phyloP scores from a whole-genome alignment of 495 filamentous ascomycete species.

The Clohesyomyces aquaticus region DNA sequence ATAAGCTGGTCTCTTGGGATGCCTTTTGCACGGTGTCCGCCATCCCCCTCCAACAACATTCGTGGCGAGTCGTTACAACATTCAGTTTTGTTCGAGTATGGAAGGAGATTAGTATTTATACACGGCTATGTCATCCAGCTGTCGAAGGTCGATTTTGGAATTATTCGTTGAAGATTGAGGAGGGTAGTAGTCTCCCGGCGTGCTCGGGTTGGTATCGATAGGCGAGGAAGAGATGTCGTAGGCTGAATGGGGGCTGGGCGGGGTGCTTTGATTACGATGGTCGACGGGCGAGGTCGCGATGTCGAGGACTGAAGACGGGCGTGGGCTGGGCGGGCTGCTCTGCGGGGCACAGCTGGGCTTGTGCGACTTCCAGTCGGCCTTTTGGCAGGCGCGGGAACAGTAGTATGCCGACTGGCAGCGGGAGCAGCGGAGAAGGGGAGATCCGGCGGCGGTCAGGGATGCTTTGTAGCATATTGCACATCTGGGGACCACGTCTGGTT shows the following conservation, averaged over 20 bases:
- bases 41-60: too few relatives aligned
- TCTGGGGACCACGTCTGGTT: neutral
- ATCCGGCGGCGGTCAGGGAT: neutral
- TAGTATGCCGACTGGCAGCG: slow-evolving; percentile 19
- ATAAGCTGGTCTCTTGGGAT: too few relatives aligned
- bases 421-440: slow-evolving; percentile 14
- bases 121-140: neutral
- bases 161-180: neutral
- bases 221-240: neutral
- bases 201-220: neutral
- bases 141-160: neutral
- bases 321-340: too few relatives aligned
- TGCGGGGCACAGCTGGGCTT: slow-evolving; percentile 14
- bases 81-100: neutral
- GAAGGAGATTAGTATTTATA: neutral
- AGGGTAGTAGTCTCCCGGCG: neutral
- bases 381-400: slow-evolving; percentile 18
- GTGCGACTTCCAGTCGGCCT: slow-evolving; percentile 8
- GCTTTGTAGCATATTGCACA: slow-evolving; percentile 11
- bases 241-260: neutral
- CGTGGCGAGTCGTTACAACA: neutral
- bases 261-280: too few relatives aligned
- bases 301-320: too few relatives aligned
- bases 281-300: too few relatives aligned
- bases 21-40: too few relatives aligned